These are phyloP conservation scores for Astrothelium macrocarpum DNA, from an alignment of 495 filamentous ascomycete genomes.

Conservation along the genomic window DNA sequence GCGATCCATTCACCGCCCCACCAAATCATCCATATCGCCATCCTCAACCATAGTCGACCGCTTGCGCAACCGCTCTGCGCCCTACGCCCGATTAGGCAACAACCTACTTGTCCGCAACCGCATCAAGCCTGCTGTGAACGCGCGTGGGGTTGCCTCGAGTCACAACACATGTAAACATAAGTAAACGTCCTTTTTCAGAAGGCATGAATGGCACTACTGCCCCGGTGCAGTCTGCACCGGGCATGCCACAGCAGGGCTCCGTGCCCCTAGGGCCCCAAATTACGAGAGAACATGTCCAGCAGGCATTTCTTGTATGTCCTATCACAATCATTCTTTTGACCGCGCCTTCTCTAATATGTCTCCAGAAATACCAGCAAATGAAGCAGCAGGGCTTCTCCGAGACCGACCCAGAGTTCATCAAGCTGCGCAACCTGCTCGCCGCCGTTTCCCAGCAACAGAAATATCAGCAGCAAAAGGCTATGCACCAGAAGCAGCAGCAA, in stretches of 20 bases:
- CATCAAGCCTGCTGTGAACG: background rate
- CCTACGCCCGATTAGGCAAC: background rate
- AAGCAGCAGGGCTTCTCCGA: constrained; percentile 61
- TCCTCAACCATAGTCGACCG: background rate
- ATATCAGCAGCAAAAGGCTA: constrained; percentile 43
- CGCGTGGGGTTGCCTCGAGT: background rate
- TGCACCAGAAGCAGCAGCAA: constrained; percentile 40
- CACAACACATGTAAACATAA: constrained; percentile 4
- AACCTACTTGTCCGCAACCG: background rate
- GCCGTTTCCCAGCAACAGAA: constrained; percentile 54
- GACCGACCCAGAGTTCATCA: constrained; percentile 71
- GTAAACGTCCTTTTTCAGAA: background rate
- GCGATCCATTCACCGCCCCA: background rate
- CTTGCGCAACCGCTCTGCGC: background rate
- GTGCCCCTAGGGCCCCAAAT: constrained; percentile 52
- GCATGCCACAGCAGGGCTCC: constrained; percentile 52
- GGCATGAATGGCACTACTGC: background rate
- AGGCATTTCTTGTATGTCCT: constrained; percentile 2
- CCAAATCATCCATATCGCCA: background rate
- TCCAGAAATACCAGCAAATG: constrained; percentile 72
- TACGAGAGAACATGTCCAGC: constrained; percentile 5
- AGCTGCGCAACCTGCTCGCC: constrained; percentile 56
- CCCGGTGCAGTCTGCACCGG: constrained; percentile 39
- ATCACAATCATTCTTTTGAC: background rate
- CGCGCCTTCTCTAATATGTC: background rate